These are phyloP conservation scores for Lentinula detonsa DNA, from an alignment of 768 basidiomycete genomes.

Conservation along the genomic window DNA sequence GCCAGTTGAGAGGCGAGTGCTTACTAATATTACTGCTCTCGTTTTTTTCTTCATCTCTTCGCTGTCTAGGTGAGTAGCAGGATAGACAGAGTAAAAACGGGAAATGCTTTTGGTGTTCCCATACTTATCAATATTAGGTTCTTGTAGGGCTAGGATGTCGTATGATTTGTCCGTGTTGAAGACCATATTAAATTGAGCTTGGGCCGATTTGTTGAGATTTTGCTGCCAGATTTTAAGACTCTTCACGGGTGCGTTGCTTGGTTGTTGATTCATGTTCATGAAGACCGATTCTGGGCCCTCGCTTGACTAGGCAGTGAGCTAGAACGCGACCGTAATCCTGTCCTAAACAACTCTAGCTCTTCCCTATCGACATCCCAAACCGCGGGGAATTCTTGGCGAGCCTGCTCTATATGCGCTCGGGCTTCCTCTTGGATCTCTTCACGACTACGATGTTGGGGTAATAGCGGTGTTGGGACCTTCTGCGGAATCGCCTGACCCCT, in stretches of 20 bases:
- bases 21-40: constrained; percentile 12
- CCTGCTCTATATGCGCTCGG: no score
- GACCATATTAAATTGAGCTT: constrained; percentile 7
- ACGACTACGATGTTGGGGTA: no score
- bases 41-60: neutral
- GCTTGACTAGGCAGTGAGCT: neutral
- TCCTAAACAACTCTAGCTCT: no score
- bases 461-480: no score
- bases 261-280: neutral
- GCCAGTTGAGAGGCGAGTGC: constrained; percentile 10
- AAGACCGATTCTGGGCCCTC: neutral
- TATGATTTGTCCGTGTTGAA: neutral
- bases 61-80: constrained; percentile 10
- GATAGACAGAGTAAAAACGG: constrained; percentile 19
- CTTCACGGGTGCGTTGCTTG: neutral
- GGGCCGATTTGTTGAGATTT: constrained; percentile 23
- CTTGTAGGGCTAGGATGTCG: constrained; percentile 23
- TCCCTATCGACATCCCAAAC: no score
- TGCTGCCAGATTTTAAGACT: constrained; percentile 14
- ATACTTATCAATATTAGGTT: constrained; percentile 20
- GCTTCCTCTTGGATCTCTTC: no score
- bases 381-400: no score
- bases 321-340: neutral
- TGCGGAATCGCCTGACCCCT: no score
- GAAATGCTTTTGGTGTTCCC: constrained; percentile 9